These are phyloP conservation scores for Leccinum boreale DNA, from an alignment of 768 basidiomycete species.

Conservation along the genomic window DNA sequence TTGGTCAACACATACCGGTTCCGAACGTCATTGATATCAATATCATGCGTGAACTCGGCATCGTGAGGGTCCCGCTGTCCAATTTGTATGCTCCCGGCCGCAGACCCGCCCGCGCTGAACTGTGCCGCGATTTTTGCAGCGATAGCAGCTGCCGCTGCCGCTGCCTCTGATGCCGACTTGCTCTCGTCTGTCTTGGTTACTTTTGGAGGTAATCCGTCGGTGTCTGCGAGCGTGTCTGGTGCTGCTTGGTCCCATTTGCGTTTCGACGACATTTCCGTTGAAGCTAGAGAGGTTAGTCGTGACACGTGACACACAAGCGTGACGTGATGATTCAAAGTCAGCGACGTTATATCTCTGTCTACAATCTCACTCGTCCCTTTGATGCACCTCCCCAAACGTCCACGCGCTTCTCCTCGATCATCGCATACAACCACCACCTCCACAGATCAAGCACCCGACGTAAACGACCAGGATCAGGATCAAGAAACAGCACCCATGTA, in stretches of 20 bases:
- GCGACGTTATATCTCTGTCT: slow-evolving; percentile 2
- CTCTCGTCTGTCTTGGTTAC: slow-evolving; percentile 45
- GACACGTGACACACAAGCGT: slow-evolving; percentile 15
- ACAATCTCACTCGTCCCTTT: neutral
- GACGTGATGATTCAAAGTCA: slow-evolving; percentile 20
- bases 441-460: neutral
- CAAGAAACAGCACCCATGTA: slow-evolving; percentile 26
- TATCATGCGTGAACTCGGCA: slow-evolving; percentile 82
- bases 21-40: slow-evolving; percentile 95
- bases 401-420: slow-evolving; percentile 27
- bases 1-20: slow-evolving; percentile 95
- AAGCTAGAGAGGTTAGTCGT: neutral
- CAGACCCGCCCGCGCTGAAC: slow-evolving; percentile 49
- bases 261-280: slow-evolving; percentile 56
- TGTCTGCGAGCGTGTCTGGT: slow-evolving; percentile 42
- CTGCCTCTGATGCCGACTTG: slow-evolving; percentile 54
- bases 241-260: slow-evolving; percentile 80
- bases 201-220: slow-evolving; percentile 38
- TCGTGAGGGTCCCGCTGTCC: slow-evolving; percentile 65
- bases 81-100: slow-evolving; percentile 37
- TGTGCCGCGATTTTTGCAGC: slow-evolving; percentile 95
- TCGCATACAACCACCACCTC: slow-evolving; percentile 25
- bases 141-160: slow-evolving; percentile 79
- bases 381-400: slow-evolving; percentile 32
- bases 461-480: slow-evolving; percentile 7